These are phyloP conservation scores for Mucor mucedo DNA, from an alignment of 371 early-diverging fungal species.

Conservation along the genomic window DNA sequence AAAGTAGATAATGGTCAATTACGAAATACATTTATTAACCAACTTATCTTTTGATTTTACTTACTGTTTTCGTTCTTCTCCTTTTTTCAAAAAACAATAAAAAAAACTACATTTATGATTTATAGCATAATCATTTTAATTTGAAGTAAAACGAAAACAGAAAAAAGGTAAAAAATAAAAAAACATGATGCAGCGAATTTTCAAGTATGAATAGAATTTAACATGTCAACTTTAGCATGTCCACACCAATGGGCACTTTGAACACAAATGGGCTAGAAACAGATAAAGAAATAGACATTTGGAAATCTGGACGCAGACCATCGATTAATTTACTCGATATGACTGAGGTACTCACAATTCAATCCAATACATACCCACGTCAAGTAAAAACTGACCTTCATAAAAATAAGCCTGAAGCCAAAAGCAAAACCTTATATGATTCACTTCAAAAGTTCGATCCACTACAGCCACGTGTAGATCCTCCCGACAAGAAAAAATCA, in stretches of 20 bases:
- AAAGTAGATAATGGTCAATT: no score
- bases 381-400: not conserved
- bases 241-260: not conserved
- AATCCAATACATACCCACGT: slow-evolving; percentile 1
- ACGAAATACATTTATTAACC: no score
- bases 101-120: no score
- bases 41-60: no score
- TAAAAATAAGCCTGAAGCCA: slow-evolving; percentile 3
- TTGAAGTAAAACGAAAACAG: not conserved
- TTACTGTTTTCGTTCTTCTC: no score
- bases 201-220: no score
- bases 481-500: not conserved
- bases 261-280: not conserved
- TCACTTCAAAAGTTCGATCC: slow-evolving; percentile 14
- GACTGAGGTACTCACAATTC: slow-evolving; percentile 10
- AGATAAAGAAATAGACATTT: not conserved
- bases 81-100: not conserved
- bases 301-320: not conserved
- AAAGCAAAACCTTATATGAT: not conserved
- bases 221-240: no score
- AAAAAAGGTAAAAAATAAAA: not conserved
- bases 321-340: slow-evolving; percentile 19
- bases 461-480: not conserved
- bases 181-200: no score
- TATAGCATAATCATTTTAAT: not conserved